Evolutionary conservation across 495 filamentous ascomycete species (phyloP).

Genomic region (Trichocladium antarcticum): DNA sequence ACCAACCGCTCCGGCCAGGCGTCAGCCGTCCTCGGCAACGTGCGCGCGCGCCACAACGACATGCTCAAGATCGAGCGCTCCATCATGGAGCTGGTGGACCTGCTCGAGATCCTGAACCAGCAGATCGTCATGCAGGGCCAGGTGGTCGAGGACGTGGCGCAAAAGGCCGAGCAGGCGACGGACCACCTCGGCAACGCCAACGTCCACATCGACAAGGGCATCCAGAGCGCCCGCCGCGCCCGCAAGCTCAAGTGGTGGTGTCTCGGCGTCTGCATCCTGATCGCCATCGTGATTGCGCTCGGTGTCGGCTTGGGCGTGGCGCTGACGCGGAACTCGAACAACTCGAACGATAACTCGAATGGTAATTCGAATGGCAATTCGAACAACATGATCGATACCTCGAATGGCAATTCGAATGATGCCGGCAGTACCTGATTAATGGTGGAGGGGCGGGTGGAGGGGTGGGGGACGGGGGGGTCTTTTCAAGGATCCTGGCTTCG

Average conservation of each 20-base stretch:
- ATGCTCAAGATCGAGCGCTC: slow-evolving; percentile 60
- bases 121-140: slow-evolving; percentile 53
- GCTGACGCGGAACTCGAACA: slow-evolving; percentile 5
- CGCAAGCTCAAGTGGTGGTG: slow-evolving; percentile 65
- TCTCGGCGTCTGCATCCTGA: slow-evolving; percentile 46
- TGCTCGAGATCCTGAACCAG: slow-evolving; percentile 58
- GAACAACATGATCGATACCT: too few species aligned
- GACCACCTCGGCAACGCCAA: slow-evolving; percentile 50
- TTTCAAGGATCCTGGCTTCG: too few species aligned
- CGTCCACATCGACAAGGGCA: slow-evolving; percentile 49
- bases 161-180: slow-evolving; percentile 45
- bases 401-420: too few species aligned
- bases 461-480: too few species aligned
- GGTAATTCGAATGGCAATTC: too few species aligned
- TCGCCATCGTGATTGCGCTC: slow-evolving; percentile 42
- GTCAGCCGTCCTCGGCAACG: slow-evolving; percentile 53
- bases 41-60: slow-evolving; percentile 66
- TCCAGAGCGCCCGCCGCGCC: slow-evolving; percentile 44
- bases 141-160: slow-evolving; percentile 42
- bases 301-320: slow-evolving; percentile 35
- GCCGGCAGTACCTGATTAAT: too few species aligned
- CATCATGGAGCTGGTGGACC: slow-evolving; percentile 49
- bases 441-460: too few species aligned
- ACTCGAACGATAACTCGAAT: not conserved
- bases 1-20: slow-evolving; percentile 57